Evolutionary conservation across 2,329 filamentous ascomycete genomes (phyloP).

Genomic region (Botryotinia narcissicola): DNA sequence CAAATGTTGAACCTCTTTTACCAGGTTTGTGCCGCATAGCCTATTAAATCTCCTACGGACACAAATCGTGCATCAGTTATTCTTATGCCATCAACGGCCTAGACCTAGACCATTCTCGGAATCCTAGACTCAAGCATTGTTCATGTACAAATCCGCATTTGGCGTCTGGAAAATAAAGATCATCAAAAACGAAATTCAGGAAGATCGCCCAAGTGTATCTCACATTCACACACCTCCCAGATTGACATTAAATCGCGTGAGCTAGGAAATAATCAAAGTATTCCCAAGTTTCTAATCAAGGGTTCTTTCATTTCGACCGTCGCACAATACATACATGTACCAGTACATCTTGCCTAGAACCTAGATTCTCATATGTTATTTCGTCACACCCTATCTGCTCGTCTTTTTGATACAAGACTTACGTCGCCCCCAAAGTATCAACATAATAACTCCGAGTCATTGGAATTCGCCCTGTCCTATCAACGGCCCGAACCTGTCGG

Average conservation of each 20-base stretch:
- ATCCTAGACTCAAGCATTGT: conserved; percentile 11
- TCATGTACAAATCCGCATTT: conserved; percentile 16
- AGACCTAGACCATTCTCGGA: conserved; percentile 17
- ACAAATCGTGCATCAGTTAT: conserved; percentile 19
- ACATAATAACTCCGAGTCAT: conserved; percentile 22
- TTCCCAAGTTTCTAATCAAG: not conserved
- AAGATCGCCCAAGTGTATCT: conserved; percentile 9
- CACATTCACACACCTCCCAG: not conserved
- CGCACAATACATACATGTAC: not conserved
- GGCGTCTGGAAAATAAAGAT: conserved; percentile 17
- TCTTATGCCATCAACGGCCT: conserved; percentile 6
- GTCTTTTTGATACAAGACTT: conserved; percentile 3
- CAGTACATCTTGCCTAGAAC: not conserved
- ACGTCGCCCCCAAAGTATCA: conserved; percentile 13
- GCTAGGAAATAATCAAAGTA: not conserved
- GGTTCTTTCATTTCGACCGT: not conserved
- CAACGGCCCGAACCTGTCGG: conserved; percentile 35
- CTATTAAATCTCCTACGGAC: conserved; percentile 22
- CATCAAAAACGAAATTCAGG: conserved; percentile 11
- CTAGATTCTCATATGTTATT: not conserved
- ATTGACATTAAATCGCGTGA: not conserved
- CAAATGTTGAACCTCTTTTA: conserved; percentile 4
- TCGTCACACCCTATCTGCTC: not conserved
- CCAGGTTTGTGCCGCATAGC: conserved; percentile 19
- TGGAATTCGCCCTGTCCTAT: conserved; percentile 29